Percentiles rank a stretch among this genome's conserved stretches.
phyloP scores from a whole-genome alignment of 257 asterid genomes.

The Solanum rostratum region DNA sequence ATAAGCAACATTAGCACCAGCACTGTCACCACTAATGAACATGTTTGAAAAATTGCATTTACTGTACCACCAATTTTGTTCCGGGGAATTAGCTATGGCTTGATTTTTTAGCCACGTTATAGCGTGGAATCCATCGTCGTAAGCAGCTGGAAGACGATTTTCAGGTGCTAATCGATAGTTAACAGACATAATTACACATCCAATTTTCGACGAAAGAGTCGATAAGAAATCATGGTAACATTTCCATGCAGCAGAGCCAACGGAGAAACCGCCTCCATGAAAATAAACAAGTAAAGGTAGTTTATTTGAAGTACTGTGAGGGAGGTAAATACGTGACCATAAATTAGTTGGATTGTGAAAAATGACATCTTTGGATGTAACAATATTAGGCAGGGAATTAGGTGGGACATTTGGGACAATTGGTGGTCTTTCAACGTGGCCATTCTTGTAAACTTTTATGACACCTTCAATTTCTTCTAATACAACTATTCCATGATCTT shows the following conservation, averaged over 20 bases:
- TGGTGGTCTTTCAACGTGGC: neutral
- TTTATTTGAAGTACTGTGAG: neutral
- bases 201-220: constrained; percentile 12
- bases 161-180: constrained; percentile 29
- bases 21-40: constrained; percentile 21
- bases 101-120: constrained; percentile 19
- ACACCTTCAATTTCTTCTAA: neutral
- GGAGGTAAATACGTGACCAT: constrained; percentile 1
- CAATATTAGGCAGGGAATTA: neutral
- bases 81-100: neutral
- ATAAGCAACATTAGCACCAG: constrained; percentile 25
- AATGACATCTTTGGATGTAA: neutral
- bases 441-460: constrained; percentile 2
- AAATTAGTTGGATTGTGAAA: neutral
- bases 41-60: constrained; percentile 16
- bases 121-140: constrained; percentile 18
- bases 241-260: constrained; percentile 17
- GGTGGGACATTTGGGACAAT: neutral
- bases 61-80: constrained; percentile 9
- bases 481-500: neutral
- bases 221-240: constrained; percentile 22
- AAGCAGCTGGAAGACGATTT: constrained; percentile 27
- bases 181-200: constrained; percentile 15
- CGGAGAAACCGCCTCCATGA: constrained; percentile 31
- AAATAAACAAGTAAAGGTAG: constrained; percentile 22